phyloP scores from a whole-genome alignment of 2,329 filamentous ascomycete species.

The Dothideomycetidae sp. region DNA sequence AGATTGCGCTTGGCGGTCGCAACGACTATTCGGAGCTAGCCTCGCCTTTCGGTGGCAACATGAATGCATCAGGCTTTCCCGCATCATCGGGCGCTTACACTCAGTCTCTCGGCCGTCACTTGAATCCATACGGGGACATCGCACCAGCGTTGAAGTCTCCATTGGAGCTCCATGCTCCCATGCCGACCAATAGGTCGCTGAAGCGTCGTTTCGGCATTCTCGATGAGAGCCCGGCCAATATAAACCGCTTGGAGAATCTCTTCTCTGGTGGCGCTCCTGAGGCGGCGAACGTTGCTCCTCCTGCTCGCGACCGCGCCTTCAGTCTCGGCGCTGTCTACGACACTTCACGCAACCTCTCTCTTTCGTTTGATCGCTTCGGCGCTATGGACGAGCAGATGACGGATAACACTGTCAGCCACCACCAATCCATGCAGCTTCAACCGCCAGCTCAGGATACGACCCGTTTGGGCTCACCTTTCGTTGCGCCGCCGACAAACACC shows the following conservation, averaged over 20 bases:
- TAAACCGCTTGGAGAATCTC: slow-evolving; percentile 31
- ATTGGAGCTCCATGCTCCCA: slow-evolving; percentile 39
- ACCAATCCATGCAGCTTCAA: slow-evolving; percentile 1
- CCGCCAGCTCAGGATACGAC: slow-evolving; percentile 14
- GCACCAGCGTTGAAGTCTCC: slow-evolving; percentile 34
- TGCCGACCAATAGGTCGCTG: slow-evolving; percentile 37
- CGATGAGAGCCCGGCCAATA: slow-evolving; percentile 28
- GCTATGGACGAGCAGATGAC: slow-evolving; percentile 10
- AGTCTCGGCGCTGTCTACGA: slow-evolving; percentile 43
- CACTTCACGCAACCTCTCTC: slow-evolving; percentile 36
- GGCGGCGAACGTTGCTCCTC: slow-evolving; percentile 33
- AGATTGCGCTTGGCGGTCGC: slow-evolving; percentile 27
- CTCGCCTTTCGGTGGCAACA: slow-evolving; percentile 29
- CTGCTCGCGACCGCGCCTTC: slow-evolving; percentile 47
- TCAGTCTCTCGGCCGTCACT: not conserved
- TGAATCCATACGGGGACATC: slow-evolving; percentile 10
- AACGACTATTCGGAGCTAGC: slow-evolving; percentile 20
- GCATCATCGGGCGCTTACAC: slow-evolving; percentile 5
- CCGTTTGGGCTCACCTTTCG: slow-evolving; percentile 35
- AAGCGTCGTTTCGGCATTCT: slow-evolving; percentile 45
- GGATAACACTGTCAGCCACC: not conserved
- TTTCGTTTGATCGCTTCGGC: slow-evolving; percentile 36
- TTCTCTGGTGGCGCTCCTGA: slow-evolving; percentile 35
- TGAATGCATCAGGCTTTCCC: slow-evolving; percentile 1
- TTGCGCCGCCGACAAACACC: slow-evolving; percentile 22